Percentiles rank a stretch among this genome's conserved stretches.
phyloP scores from a whole-genome alignment of 1,139 yeast genomes.

The Chernovozyma aurita region DNA sequence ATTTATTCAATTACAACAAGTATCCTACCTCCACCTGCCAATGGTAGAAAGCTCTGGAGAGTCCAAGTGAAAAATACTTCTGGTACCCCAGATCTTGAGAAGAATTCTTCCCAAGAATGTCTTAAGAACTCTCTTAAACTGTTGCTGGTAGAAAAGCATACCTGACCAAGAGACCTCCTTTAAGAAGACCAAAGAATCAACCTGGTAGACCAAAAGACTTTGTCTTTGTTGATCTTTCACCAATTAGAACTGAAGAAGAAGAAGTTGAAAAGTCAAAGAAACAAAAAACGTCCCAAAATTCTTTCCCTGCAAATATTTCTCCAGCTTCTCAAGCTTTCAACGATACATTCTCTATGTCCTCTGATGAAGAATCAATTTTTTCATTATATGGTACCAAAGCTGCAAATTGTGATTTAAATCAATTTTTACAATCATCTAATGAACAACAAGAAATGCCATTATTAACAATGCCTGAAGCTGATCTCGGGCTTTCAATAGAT shows the following conservation, averaged over 20 bases:
- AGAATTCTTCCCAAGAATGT: slow-evolving; percentile 31
- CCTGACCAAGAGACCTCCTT: slow-evolving; percentile 41
- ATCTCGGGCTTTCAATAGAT: slow-evolving; percentile 6
- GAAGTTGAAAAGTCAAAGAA: slow-evolving; percentile 8
- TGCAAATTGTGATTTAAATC: background rate
- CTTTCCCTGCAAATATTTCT: slow-evolving; percentile 6
- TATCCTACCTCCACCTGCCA: slow-evolving; percentile 35
- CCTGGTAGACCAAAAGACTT: slow-evolving; percentile 52
- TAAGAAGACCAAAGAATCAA: slow-evolving; percentile 47
- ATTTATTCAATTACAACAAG: background rate
- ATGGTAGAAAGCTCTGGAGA: slow-evolving; percentile 48
- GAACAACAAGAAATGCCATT: background rate
- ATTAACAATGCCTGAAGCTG: slow-evolving; percentile 6
- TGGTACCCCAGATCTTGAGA: slow-evolving; percentile 14
- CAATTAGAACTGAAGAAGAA: slow-evolving; percentile 34
- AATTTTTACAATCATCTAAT: background rate
- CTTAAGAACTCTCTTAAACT: slow-evolving; percentile 43
- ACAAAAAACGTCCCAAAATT: slow-evolving; percentile 1
- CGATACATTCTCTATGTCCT: slow-evolving; percentile 7
- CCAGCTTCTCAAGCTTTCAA: slow-evolving; percentile 7
- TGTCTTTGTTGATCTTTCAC: slow-evolving; percentile 53
- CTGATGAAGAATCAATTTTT: slow-evolving; percentile 8
- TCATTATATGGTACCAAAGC: slow-evolving; percentile 6
- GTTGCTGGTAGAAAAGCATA: slow-evolving; percentile 29
- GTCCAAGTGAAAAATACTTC: slow-evolving; percentile 30